Conservation (phyloP, 176 grass and related monocot species). For the Juncus inflexus region DNA sequence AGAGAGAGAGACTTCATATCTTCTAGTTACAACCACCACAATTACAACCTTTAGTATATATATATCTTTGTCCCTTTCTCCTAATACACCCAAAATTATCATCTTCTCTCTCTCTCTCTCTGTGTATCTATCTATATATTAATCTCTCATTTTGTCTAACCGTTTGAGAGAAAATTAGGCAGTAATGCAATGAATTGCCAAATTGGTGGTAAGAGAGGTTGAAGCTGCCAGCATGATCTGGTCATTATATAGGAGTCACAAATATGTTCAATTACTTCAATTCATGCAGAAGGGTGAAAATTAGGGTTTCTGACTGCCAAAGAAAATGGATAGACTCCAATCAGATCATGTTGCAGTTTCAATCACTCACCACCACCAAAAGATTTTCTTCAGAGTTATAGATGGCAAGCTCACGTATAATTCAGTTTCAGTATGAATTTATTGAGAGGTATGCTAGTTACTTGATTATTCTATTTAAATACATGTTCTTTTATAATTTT, state of each 20-base stretch:
- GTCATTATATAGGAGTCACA: background rate
- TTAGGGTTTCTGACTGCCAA: background rate
- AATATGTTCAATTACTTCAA: background rate
- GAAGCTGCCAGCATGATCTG: constrained; percentile 93
- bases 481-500: background rate
- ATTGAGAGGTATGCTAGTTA: constrained; percentile 6
- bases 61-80: constrained; percentile 29
- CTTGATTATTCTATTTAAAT: constrained; percentile 4
- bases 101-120: constrained; percentile 2
- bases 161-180: background rate
- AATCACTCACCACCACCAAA: constrained; percentile 62
- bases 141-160: constrained; percentile 3
- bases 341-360: constrained; percentile 80
- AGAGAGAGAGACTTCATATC: constrained; percentile 26
- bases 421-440: background rate
- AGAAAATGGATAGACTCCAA: constrained; percentile 4
- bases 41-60: constrained; percentile 18
- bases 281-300: constrained; percentile 1
- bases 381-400: background rate
- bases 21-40: constrained; percentile 14
- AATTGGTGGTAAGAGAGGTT: constrained; percentile 43
- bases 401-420: too few species aligned
- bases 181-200: background rate
- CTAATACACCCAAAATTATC: constrained; percentile 16
- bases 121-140: background rate